Evolutionary conservation across 2,329 filamentous ascomycete species (phyloP), one percentile per base, ranked within the genome.

Genomic region (Rhinocladiella mackenziei): DNA sequence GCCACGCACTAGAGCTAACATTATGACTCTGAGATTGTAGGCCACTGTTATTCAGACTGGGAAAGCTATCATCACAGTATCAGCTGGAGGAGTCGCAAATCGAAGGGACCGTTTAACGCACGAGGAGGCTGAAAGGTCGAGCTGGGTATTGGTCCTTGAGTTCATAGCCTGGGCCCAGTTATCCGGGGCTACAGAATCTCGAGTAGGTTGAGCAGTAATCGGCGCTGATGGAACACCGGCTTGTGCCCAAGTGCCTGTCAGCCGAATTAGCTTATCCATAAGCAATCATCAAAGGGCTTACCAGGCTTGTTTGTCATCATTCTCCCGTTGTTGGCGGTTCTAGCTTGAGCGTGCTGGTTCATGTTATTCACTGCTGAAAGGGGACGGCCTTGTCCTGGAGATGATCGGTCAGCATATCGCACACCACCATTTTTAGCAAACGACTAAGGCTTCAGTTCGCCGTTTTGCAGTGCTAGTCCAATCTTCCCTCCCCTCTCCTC

Each of bases 91-190:
- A 10, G 26, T 28, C 22, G 8, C 31, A 14, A n/a, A n/a, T n/a
- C n/a, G n/a, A n/a, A n/a, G n/a, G n/a, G n/a, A n/a, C n/a, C n/a
- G n/a, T n/a, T 4, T 28, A 35, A 11, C 17, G 8, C 29, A 52
- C 50, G 53, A 52, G 4, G 55, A 54, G n/a, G 55, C 47, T 8
- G 55, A 57, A 13, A 57, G 49, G 28, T 57, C 55, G 26, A 57
- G 51, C 25, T 46, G 54, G 10, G 31, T 40, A 15, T 40, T 56
- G 11, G 51, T 34, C 34, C 55, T 47, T 11, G 53, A 29, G 31
- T 46, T 45, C 53, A 57, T 56, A 18, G 55, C 53, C 43, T 56
- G 53, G 26, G 55, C 55, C 55, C 55, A 57, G 34, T 43, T 55
- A 9, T 51, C 49, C 15, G 51, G 45, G n/a, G 54, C 37, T 11